A percentile compares a stretch with the other conserved stretches of the same genome.
These are phyloP conservation scores for Cyclocybe aegerita DNA, from an alignment of 768 basidiomycete genomes.

Conservation along the genomic window DNA sequence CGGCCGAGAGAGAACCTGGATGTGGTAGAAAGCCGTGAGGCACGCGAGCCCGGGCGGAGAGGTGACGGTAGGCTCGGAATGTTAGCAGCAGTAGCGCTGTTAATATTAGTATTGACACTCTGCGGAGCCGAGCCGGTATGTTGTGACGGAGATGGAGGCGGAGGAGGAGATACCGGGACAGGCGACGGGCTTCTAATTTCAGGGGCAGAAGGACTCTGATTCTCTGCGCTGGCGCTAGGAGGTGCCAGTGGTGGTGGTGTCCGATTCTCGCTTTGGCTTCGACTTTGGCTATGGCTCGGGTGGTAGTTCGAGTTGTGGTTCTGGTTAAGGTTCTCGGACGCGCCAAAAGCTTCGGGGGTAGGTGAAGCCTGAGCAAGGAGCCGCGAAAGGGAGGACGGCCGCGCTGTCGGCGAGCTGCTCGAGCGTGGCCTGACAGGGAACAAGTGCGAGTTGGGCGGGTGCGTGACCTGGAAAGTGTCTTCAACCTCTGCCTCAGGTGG, in stretches of 20 bases:
- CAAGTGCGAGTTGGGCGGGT: constrained; percentile 65
- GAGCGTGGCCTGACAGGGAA: constrained; percentile 64
- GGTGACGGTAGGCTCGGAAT: constrained; percentile 46
- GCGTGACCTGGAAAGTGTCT: constrained; percentile 64
- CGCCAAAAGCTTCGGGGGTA: constrained; percentile 32
- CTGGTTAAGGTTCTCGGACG: constrained; percentile 21
- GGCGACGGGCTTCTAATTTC: constrained; percentile 28
- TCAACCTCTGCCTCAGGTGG: constrained; percentile 74
- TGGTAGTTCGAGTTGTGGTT: neutral
- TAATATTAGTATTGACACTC: constrained; percentile 17
- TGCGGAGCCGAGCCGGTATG: constrained; percentile 34
- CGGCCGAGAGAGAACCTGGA: constrained; percentile 69
- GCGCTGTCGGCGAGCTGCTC: constrained; percentile 66
- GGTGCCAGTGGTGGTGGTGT: neutral
- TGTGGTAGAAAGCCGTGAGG: constrained; percentile 66
- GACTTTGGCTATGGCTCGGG: no score
- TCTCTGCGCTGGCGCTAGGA: no score
- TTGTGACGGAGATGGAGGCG: constrained; percentile 35
- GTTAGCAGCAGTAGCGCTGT: constrained; percentile 7
- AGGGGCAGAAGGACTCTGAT: constrained; percentile 4
- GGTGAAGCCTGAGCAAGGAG: constrained; percentile 72
- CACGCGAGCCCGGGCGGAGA: constrained; percentile 69
- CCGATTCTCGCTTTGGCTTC: constrained; percentile 8
- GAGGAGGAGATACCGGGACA: constrained; percentile 32
- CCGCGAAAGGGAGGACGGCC: constrained; percentile 78